Evolutionary conservation across 2,329 filamentous ascomycete genomes (phyloP).

Genomic region (Thelonectria discophora): DNA sequence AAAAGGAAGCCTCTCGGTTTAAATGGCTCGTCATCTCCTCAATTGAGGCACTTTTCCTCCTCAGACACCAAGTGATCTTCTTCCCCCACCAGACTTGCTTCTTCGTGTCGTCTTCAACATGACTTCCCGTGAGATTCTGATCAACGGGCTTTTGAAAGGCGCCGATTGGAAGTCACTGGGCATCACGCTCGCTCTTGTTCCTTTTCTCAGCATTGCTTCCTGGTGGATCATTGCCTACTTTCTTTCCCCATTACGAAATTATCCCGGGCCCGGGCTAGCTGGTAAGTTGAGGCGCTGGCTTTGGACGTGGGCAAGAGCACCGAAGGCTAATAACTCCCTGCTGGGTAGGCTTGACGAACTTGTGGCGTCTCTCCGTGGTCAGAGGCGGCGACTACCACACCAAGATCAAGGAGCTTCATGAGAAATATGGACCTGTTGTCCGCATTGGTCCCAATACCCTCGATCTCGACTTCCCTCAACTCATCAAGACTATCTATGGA

Average conservation of each 20-base stretch:
- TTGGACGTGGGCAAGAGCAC: not conserved
- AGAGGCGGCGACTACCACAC: conserved; percentile 42
- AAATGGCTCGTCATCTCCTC: conserved; percentile 7
- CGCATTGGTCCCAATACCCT: conserved; percentile 52
- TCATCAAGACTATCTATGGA: conserved; percentile 50
- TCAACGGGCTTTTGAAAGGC: conserved; percentile 18
- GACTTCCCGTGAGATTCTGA: conserved; percentile 26
- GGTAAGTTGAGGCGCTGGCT: conserved; percentile 14
- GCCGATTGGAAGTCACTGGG: conserved; percentile 25
- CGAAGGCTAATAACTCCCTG: not conserved
- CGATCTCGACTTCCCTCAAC: conserved; percentile 47
- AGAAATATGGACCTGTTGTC: conserved; percentile 51
- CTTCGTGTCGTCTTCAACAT: conserved; percentile 15
- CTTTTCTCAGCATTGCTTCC: conserved; percentile 22
- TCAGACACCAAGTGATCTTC: not conserved
- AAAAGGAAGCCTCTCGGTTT: conserved; percentile 2
- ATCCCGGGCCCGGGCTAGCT: conserved; percentile 30
- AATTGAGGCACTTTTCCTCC: not conserved
- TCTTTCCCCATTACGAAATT: conserved; percentile 29
- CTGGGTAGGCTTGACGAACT: conserved; percentile 43
- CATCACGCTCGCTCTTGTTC: conserved; percentile 18
- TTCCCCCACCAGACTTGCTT: not conserved
- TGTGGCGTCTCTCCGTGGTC: conserved; percentile 48
- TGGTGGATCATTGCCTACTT: conserved; percentile 32
- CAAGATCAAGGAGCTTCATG: conserved; percentile 46